phyloP scores from a whole-genome alignment of 495 filamentous ascomycete genomes.

The Aspergillus biplanus region DNA sequence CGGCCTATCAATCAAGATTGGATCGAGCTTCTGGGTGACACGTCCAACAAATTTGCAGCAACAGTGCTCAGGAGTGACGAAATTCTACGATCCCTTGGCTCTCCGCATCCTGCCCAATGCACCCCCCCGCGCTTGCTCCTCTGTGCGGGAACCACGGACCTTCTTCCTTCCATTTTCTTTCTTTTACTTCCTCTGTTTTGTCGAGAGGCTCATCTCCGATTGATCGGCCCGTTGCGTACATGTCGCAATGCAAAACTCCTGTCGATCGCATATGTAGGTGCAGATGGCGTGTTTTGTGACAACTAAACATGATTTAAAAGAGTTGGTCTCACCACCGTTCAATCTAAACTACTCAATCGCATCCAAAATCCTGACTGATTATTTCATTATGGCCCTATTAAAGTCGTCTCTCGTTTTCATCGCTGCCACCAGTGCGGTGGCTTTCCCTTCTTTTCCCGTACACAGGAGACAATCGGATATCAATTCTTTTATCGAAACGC shows the following conservation, averaged over 20 bases:
- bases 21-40: conserved; percentile 3
- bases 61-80: background rate
- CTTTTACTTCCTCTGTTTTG: background rate
- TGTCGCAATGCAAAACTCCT: background rate
- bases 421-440: background rate
- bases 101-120: background rate
- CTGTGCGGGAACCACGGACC: too few species aligned
- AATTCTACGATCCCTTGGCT: background rate
- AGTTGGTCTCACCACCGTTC: background rate
- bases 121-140: too few species aligned
- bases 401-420: background rate
- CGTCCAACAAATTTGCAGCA: background rate
- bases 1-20: background rate
- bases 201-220: conserved; percentile 2
- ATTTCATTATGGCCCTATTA: background rate
- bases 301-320: background rate
- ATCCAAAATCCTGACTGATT: background rate
- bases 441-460: background rate
- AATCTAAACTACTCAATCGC: background rate
- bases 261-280: background rate
- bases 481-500: conserved; percentile 52
- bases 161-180: background rate
- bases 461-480: conserved; percentile 15
- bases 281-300: background rate
- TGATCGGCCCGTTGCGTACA: conserved; percentile 6